A percentile compares a stretch with the other conserved stretches of the same genome.
phyloP scores from a whole-genome alignment of 352 stramenopile genomes.

The Globisporangium lucens region DNA sequence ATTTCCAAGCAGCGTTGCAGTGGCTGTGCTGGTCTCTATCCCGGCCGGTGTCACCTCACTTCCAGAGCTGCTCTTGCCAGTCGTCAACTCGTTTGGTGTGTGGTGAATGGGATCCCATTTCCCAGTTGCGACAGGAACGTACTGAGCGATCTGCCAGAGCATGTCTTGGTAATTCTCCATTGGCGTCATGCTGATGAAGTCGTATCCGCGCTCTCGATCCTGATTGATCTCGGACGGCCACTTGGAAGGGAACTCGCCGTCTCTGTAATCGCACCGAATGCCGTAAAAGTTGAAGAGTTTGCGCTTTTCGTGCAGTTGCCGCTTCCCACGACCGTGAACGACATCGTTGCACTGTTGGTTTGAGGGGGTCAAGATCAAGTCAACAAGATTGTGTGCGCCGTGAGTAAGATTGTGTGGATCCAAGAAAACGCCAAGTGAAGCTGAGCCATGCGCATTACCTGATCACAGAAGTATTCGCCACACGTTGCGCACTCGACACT shows the following conservation, averaged over 20 bases:
- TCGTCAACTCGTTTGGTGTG: not conserved
- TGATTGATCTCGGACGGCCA: constrained; percentile 89
- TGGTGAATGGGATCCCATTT: constrained; percentile 23
- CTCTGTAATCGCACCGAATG: constrained; percentile 88
- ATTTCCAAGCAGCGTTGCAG: not conserved
- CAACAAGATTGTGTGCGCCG: not conserved
- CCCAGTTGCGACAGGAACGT: constrained; percentile 43
- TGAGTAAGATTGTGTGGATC: not conserved
- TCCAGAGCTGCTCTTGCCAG: not conserved
- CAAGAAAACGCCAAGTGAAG: not conserved
- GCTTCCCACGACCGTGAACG: constrained; percentile 83
- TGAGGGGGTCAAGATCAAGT: not conserved
- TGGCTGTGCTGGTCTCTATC: not conserved
- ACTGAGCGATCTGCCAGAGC: constrained; percentile 59
- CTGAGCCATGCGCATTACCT: constrained; percentile 22
- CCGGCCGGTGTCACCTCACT: not conserved
- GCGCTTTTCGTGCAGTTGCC: constrained; percentile 67
- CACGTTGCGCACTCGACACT: constrained; percentile 88
- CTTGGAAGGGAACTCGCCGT: constrained; percentile 86
- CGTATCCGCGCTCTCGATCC: constrained; percentile 60
- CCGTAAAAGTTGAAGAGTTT: constrained; percentile 92
- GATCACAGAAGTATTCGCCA: constrained; percentile 89
- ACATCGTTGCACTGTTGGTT: constrained; percentile 62
- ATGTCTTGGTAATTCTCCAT: constrained; percentile 65
- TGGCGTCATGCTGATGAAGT: constrained; percentile 55